Percentiles rank a stretch among this genome's conserved stretches.
These are phyloP conservation scores for Babesia bovis DNA, from an alignment of 169 alveolate genomes.

Conservation along the genomic window DNA sequence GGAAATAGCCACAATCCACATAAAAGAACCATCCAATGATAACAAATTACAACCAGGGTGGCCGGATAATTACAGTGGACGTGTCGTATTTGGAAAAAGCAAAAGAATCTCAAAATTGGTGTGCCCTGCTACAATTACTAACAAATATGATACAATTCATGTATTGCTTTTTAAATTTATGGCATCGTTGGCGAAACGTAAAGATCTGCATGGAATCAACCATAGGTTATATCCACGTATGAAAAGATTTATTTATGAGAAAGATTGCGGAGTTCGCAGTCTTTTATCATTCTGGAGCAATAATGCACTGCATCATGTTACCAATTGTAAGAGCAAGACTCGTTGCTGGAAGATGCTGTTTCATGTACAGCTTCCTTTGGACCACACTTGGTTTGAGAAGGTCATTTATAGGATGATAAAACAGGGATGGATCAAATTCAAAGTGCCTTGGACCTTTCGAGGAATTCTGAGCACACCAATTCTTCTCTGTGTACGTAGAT, in stretches of 20 bases:
- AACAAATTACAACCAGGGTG: too few relatives aligned
- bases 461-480: conserved; percentile 37
- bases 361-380: conserved; percentile 30
- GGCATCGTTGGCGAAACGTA: neutral
- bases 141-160: neutral
- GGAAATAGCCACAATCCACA: neutral
- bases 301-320: neutral
- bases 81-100: neutral
- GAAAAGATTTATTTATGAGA: neutral
- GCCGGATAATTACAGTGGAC: neutral
- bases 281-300: neutral
- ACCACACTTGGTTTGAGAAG: conserved; percentile 59
- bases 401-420: conserved; percentile 26
- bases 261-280: conserved; percentile 2
- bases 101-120: neutral
- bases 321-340: neutral
- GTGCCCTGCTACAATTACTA: neutral
- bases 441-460: neutral
- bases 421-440: conserved; percentile 9
- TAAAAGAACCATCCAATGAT: too few relatives aligned
- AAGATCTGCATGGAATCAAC: neutral
- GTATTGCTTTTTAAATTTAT: neutral
- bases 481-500: conserved; percentile 31
- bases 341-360: conserved; percentile 36
- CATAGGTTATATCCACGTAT: neutral